Percentiles rank a stretch among this genome's conserved stretches.
Evolutionary conservation across 176 grass and related monocot genomes (phyloP).

Genomic region (Chloris gayana): DNA sequence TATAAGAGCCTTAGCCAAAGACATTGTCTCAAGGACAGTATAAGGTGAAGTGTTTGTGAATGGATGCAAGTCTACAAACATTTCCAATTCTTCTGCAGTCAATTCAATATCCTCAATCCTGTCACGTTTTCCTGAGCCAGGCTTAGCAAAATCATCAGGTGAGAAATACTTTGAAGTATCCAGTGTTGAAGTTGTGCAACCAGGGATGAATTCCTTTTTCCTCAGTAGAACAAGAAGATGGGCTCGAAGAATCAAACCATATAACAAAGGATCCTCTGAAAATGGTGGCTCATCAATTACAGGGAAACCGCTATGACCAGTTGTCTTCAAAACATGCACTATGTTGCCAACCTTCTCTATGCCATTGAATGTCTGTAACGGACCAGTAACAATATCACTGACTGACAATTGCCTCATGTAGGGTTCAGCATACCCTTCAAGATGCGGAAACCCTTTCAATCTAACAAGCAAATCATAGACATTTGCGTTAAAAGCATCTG

Average conservation of each 20-base stretch:
- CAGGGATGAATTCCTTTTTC: slow-evolving; percentile 62
- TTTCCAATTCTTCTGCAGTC: slow-evolving; percentile 78
- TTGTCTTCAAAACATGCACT: slow-evolving; percentile 78
- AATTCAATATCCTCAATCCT: slow-evolving; percentile 70
- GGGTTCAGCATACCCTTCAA: slow-evolving; percentile 91
- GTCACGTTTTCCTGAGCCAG: slow-evolving; percentile 74
- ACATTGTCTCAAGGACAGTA: slow-evolving; percentile 97
- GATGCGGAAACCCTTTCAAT: slow-evolving; percentile 91
- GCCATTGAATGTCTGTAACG: slow-evolving; percentile 68
- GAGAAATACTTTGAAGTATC: slow-evolving; percentile 61
- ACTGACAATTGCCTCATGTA: slow-evolving; percentile 91
- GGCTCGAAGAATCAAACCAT: slow-evolving; percentile 74
- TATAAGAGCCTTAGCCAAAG: slow-evolving; percentile 87
- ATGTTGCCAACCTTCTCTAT: slow-evolving; percentile 87
- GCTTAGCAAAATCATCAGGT: slow-evolving; percentile 79
- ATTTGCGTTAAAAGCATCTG: slow-evolving; percentile 77
- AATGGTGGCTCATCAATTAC: slow-evolving; percentile 79
- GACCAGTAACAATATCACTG: slow-evolving; percentile 90
- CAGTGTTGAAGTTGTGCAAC: slow-evolving; percentile 32
- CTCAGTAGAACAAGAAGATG: slow-evolving; percentile 93
- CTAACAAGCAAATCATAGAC: slow-evolving; percentile 87
- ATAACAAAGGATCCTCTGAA: slow-evolving; percentile 65
- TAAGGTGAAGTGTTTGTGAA: slow-evolving; percentile 95
- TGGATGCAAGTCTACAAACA: slow-evolving; percentile 93
- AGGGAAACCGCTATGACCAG: slow-evolving; percentile 87